Base-by-base conservation (phyloP, 257 asterid genomes). In the Hygrophila difformis region DNA sequence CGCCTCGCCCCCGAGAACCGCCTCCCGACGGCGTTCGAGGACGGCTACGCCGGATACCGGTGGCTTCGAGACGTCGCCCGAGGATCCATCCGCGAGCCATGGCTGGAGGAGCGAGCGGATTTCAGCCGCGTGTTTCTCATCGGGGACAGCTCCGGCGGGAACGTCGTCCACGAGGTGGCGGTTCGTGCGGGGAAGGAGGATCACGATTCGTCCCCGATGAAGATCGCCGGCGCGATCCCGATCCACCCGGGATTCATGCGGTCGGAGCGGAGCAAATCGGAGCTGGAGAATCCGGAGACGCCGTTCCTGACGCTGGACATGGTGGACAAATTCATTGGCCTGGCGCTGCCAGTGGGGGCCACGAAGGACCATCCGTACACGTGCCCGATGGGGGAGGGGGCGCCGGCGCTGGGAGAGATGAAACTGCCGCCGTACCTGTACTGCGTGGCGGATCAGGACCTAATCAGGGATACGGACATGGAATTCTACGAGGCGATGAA, bases 71-170 rank as follows among this genome's bases (percentile, higher is more conserved):
- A 70, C 21, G 39, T 69, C 29, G 74, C 82, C 6, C 21, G 10
- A 5, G 55, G 67, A 2, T 1, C 17, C n/a, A 1, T 29, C 8
- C 15, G 29, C 4, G 57, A 65, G 33, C 49, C 55, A 0, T 67
- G 79, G 74, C 70, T 70, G 18, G 13, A 12, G 0, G 42, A 45
- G 0, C 54, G 49, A 13, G 85, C 54, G 0, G 71, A 79, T 36
- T 76, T 79, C 39, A 12, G 6, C 12, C 45, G 74, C 22, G 76
- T 79, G 8, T 79, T 79, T 56, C 71, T 79, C 8, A 55, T 79
- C 14, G 91, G 91, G 0, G 91, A 79, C 59, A 79, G 85, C 76
- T 70, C 91, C 59, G 85, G 91, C 21, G 91, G 72, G 0, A 73
- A 73, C 72, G 52, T 76, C 8, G 85, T 52, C 23, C 91, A 79